Conservation (phyloP, 768 basidiomycete genomes). For the Boletus edulis region DNA sequence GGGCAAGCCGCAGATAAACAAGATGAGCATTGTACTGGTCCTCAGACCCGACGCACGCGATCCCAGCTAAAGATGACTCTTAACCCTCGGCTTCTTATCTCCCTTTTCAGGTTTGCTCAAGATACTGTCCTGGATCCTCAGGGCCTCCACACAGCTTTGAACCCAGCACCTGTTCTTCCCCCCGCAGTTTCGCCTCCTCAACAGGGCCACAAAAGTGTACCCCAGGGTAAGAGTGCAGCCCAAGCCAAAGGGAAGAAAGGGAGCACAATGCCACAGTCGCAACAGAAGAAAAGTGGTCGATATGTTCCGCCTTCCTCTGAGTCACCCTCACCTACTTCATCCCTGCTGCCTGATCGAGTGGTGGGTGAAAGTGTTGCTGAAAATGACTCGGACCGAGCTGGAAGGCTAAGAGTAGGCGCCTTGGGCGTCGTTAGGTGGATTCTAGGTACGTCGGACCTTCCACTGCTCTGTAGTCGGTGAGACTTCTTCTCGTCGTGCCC, state of each 20-base stretch:
- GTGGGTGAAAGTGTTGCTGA: constrained; percentile 41
- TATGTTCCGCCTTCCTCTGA: constrained; percentile 30
- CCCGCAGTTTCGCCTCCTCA: constrained; percentile 6
- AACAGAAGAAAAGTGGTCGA: constrained; percentile 32
- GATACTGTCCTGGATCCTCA: constrained; percentile 59
- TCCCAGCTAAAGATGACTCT: constrained; percentile 28
- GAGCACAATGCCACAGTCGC: constrained; percentile 21
- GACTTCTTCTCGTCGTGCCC: neutral
- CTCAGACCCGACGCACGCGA: neutral
- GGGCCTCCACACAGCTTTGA: constrained; percentile 56
- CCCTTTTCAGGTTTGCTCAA: constrained; percentile 52
- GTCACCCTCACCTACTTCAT: constrained; percentile 27
- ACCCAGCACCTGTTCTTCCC: constrained; percentile 54
- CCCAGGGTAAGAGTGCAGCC: neutral
- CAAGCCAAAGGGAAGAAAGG: constrained; percentile 21
- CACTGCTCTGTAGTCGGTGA: neutral
- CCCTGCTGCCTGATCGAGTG: constrained; percentile 17
- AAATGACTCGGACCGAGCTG: constrained; percentile 62
- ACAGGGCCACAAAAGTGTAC: constrained; percentile 4
- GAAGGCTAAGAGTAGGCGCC: constrained; percentile 65
- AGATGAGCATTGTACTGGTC: neutral
- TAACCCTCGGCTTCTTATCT: constrained; percentile 28
- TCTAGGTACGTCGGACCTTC: constrained; percentile 45
- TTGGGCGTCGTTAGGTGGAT: constrained; percentile 66
- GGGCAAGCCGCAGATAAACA: constrained; percentile 4